phyloP scores from a whole-genome alignment of 441 rosid genomes.

The Aquilaria agallochum region DNA sequence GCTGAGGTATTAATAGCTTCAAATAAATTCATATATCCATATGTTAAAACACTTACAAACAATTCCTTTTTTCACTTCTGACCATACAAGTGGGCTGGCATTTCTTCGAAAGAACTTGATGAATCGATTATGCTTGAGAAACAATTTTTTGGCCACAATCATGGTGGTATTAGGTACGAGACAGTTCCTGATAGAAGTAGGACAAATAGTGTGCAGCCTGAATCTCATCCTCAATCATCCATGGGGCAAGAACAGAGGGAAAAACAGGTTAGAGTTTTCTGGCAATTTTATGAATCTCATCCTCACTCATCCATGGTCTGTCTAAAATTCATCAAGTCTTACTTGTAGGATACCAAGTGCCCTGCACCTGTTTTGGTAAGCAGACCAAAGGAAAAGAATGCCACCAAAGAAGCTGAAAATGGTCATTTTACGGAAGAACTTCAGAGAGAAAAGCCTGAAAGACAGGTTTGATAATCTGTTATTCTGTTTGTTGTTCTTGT shows the following conservation, averaged over 20 bases:
- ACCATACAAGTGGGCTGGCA: conserved; percentile 47
- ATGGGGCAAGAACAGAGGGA: conserved; percentile 20
- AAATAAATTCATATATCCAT: conserved; percentile 2
- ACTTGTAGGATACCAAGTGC: conserved; percentile 41
- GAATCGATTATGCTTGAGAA: conserved; percentile 67
- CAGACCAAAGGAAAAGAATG: conserved; percentile 35
- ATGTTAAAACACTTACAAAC: background rate
- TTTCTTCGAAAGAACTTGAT: conserved; percentile 59
- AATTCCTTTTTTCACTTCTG: conserved; percentile 15
- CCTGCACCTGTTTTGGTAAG: conserved; percentile 37
- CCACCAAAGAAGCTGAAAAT: conserved; percentile 27
- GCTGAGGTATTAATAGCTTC: conserved; percentile 28
- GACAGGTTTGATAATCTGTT: conserved; percentile 19
- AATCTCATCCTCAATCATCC: conserved; percentile 19
- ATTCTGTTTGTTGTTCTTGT: background rate
- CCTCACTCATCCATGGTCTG: conserved; percentile 1
- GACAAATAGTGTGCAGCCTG: conserved; percentile 15
- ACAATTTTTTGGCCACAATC: conserved; percentile 45
- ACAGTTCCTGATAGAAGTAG: conserved; percentile 14
- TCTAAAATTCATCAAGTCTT: conserved; percentile 9
- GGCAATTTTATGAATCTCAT: no score
- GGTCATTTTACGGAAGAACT: conserved; percentile 22
- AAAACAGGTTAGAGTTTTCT: conserved; percentile 31
- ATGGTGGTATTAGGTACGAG: conserved; percentile 26
- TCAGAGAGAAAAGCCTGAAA: conserved; percentile 20